Base-by-base conservation (phyloP, 441 rosid genomes). In the Corymbia calophylla region DNA sequence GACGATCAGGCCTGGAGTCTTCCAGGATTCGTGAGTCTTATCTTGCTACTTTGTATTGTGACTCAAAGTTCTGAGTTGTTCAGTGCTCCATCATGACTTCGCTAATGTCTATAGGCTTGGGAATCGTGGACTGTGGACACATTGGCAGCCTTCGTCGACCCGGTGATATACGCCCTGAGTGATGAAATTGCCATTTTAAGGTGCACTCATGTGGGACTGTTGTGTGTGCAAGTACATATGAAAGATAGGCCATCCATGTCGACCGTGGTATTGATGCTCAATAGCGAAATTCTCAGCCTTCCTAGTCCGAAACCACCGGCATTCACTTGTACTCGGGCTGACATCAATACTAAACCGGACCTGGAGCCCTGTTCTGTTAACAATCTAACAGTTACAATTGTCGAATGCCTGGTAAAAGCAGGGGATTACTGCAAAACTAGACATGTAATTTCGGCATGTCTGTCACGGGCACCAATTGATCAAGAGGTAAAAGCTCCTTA, bases 41-140 rank as follows among this genome's bases (percentile, higher is more conserved):
- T 62, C 31, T 62, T 62, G 68, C 17, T 29, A 29, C 39, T n/a
- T 62, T 62, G 68, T 18, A 29, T 62, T 62, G 68, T 62, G 8
- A 62, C 18, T 6, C 9, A 13, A 62, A 29, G 68, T 62, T 29
- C 68, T 62, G 18, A 3, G 32, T 29, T 62, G 32, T 62, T 14
- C 14, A 4, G 18, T 7, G 73, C 39, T 64, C 35, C 21, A 8
- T 64, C n/a, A 64, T 64, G 73, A 64, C 25, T 64, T 64, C 7
- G 35, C 73, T 64, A n/a, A 64, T 64, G 73, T 64, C 84, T 88
- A 66, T 91, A 95, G 98, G 96, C 95, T 25, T 96, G 98, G 95
- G 93, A 93, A 73, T 86, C 94, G 84, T 94, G 97, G 97, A 93
- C 88, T 2, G 97, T 93, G 27, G 93, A 91, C 39, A 89, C 91